Percentiles rank a stretch among this genome's conserved stretches.
Evolutionary conservation across 208 protist species (phyloP).

Genomic region (Trypanosoma lewisi): DNA sequence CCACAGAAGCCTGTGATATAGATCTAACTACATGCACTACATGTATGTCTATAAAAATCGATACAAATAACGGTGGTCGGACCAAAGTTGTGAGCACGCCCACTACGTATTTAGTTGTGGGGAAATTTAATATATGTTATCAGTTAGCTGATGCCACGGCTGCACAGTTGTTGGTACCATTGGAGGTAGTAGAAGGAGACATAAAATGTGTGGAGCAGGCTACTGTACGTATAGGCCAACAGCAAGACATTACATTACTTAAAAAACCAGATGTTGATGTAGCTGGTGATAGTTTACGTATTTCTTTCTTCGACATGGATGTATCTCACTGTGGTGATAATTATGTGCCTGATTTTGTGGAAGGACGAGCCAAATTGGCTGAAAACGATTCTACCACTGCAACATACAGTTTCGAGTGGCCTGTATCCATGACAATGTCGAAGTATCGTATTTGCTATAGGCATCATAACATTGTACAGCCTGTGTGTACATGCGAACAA

Average conservation of each 20-base stretch:
- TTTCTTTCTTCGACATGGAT: slow-evolving; percentile 69
- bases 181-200: slow-evolving; percentile 47
- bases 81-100: slow-evolving; percentile 38
- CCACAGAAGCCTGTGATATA: slow-evolving; percentile 52
- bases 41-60: slow-evolving; percentile 63
- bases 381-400: slow-evolving; percentile 41
- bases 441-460: slow-evolving; percentile 83
- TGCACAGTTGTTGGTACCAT: slow-evolving; percentile 38
- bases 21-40: slow-evolving; percentile 32
- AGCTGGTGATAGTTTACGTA: slow-evolving; percentile 64
- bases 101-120: slow-evolving; percentile 41
- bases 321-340: slow-evolving; percentile 38
- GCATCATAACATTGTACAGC: slow-evolving; percentile 42
- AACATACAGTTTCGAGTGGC: slow-evolving; percentile 79
- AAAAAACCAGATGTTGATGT: slow-evolving; percentile 46
- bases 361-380: slow-evolving; percentile 35
- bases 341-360: slow-evolving; percentile 61
- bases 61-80: slow-evolving; percentile 31
- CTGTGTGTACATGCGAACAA: slow-evolving; percentile 85
- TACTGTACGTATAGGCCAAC: slow-evolving; percentile 57
- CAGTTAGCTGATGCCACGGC: slow-evolving; percentile 58
- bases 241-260: slow-evolving; percentile 64
- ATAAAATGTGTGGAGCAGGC: slow-evolving; percentile 63
- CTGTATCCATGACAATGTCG: slow-evolving; percentile 50
- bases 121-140: slow-evolving; percentile 80